Evolutionary conservation across 2,329 filamentous ascomycete species (phyloP).

Genomic region (Lasiodiplodia citricola): DNA sequence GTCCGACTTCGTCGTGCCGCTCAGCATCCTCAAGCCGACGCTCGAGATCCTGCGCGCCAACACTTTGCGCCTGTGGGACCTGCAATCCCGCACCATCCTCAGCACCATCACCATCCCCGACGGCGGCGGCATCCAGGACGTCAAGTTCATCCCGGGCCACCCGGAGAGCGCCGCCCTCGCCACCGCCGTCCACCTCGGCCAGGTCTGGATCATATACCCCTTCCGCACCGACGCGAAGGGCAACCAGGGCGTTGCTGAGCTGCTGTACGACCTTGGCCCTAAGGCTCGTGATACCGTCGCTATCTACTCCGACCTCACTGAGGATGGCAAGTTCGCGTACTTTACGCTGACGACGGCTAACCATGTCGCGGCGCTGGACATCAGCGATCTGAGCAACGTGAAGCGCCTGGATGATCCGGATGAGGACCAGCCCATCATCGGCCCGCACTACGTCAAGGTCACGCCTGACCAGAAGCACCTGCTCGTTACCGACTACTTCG

Average conservation of each 20-base stretch:
- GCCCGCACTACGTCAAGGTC: slow-evolving; percentile 69
- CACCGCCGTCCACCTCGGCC: slow-evolving; percentile 63
- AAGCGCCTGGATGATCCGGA: slow-evolving; percentile 67
- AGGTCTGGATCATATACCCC: slow-evolving; percentile 71
- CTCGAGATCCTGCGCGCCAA: slow-evolving; percentile 60
- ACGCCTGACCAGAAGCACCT: slow-evolving; percentile 69
- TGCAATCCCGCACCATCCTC: slow-evolving; percentile 59
- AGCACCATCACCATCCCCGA: slow-evolving; percentile 66
- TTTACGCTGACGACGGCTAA: slow-evolving; percentile 66
- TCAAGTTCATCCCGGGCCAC: slow-evolving; percentile 69
- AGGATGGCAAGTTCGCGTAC: slow-evolving; percentile 64
- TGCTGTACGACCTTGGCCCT: slow-evolving; percentile 63
- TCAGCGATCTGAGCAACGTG: slow-evolving; percentile 64
- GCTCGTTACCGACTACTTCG: slow-evolving; percentile 69
- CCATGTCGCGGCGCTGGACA: slow-evolving; percentile 67
- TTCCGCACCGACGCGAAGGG: slow-evolving; percentile 61
- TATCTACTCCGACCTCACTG: slow-evolving; percentile 66
- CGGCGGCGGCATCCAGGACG: slow-evolving; percentile 65
- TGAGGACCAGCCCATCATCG: slow-evolving; percentile 63
- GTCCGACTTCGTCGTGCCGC: slow-evolving; percentile 67
- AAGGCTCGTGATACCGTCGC: slow-evolving; percentile 62
- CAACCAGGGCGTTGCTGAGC: slow-evolving; percentile 60
- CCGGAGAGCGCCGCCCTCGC: slow-evolving; percentile 63
- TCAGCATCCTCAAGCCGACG: slow-evolving; percentile 66
- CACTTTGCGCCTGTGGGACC: slow-evolving; percentile 65